Conservation (phyloP, 148 eudicot species). For the Rhododendron simsii region DNA sequence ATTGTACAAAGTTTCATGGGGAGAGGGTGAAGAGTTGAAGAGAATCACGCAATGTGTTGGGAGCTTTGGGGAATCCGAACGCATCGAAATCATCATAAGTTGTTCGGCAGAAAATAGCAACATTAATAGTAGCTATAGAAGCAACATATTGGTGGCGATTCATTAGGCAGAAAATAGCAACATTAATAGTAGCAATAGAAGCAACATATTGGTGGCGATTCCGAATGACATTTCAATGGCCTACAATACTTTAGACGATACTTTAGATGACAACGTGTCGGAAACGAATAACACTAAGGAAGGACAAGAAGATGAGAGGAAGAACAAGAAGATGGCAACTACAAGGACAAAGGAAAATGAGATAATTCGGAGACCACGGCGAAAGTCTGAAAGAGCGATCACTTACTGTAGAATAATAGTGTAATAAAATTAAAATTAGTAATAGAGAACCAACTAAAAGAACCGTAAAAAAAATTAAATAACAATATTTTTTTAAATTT, state of each 20-base stretch:
- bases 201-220: background rate
- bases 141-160: background rate
- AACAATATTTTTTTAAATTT: too few species aligned
- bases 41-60: slow-evolving; percentile 6
- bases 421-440: background rate
- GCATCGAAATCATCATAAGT: slow-evolving; percentile 5
- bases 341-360: background rate
- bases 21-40: slow-evolving; percentile 16
- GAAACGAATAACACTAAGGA: background rate
- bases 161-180: background rate
- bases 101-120: background rate
- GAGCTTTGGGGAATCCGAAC: background rate
- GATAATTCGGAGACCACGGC: background rate
- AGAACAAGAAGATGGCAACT: background rate
- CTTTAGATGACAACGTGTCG: background rate
- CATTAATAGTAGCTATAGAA: background rate
- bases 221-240: background rate
- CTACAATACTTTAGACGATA: background rate
- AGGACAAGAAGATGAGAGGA: background rate
- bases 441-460: too few species aligned
- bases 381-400: background rate
- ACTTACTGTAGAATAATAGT: background rate
- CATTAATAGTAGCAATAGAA: background rate
- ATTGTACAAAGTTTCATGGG: slow-evolving; percentile 13
- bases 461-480: too few species aligned